phyloP scores from a whole-genome alignment of 768 basidiomycete species.

The Leccinum subgranulosum region DNA sequence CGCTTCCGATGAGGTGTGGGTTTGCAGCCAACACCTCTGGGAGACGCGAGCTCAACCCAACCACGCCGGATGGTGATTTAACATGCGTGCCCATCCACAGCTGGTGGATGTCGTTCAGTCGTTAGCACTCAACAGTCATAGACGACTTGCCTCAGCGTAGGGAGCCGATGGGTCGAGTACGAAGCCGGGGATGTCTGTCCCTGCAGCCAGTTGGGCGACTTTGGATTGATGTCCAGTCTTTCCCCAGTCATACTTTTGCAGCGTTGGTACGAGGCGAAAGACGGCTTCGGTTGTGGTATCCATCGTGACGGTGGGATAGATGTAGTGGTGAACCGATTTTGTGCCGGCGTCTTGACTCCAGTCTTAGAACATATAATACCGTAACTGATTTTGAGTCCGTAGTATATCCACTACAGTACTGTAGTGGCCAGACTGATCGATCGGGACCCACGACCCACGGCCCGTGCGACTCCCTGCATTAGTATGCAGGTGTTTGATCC shows the following conservation, averaged over 20 bases:
- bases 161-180: conserved; percentile 65
- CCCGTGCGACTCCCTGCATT: too few species aligned
- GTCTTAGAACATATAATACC: background rate
- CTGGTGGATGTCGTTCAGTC: conserved; percentile 38
- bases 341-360: background rate
- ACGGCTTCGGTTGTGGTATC: conserved; percentile 36
- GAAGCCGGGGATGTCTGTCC: conserved; percentile 62
- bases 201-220: conserved; percentile 80
- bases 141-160: conserved; percentile 82
- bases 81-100: conserved; percentile 99
- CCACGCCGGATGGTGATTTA: conserved; percentile 57
- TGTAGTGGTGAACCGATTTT: background rate
- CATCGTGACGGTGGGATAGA: conserved; percentile 17
- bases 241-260: conserved; percentile 95
- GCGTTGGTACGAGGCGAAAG: conserved; percentile 80
- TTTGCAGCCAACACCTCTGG: conserved; percentile 61
- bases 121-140: background rate
- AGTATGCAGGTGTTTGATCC: too few species aligned
- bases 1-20: conserved; percentile 65
- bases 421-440: too few species aligned
- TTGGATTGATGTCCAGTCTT: conserved; percentile 76
- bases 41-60: conserved; percentile 47
- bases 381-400: background rate
- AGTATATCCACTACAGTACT: background rate
- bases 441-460: too few species aligned